Percentiles rank a stretch among this genome's conserved stretches.
Conservation (phyloP, 495 filamentous ascomycete species). For the Bathelium albidoporum region DNA sequence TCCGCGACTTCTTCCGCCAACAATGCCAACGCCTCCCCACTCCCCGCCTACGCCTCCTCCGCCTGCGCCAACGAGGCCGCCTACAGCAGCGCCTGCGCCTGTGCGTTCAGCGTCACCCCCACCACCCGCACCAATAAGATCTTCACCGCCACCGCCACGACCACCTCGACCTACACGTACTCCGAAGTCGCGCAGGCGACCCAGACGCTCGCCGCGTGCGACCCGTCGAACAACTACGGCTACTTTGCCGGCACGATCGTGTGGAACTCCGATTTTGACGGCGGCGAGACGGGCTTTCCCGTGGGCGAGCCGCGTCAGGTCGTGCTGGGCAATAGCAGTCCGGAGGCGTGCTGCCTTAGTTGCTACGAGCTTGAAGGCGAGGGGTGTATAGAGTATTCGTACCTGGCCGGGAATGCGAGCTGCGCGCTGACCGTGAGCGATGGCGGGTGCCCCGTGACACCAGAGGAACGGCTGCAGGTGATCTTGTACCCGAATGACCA, state of each 20-base stretch:
- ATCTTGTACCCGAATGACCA: neutral
- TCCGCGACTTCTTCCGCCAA: neutral
- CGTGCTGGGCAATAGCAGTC: neutral
- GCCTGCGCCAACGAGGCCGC: neutral
- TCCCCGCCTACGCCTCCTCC: neutral
- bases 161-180: neutral
- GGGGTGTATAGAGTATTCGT: neutral
- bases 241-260: neutral
- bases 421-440: neutral
- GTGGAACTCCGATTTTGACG: neutral
- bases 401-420: neutral
- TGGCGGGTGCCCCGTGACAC: neutral
- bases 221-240: neutral
- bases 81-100: neutral
- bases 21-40: neutral
- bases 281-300: neutral
- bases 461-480: neutral
- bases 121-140: neutral
- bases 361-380: neutral
- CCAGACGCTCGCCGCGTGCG: neutral
- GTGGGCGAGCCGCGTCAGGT: neutral
- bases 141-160: slow-evolving; percentile 1
- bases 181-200: neutral
- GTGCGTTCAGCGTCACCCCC: neutral
- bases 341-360: neutral